These are phyloP conservation scores for Phaseolus lunatus DNA, from an alignment of 306 rosid genomes.

Conservation along the genomic window DNA sequence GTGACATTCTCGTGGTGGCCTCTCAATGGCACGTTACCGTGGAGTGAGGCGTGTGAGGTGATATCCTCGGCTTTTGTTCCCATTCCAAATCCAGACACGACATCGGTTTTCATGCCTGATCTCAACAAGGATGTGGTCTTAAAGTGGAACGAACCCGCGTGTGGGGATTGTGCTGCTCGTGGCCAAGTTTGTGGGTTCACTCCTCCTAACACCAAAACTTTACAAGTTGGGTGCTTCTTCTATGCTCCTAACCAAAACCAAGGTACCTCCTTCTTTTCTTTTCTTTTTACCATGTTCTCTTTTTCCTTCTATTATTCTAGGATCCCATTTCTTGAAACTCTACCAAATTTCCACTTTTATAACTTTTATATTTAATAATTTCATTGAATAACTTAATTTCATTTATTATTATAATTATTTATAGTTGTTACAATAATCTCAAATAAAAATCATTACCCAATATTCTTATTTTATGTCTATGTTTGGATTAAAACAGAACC, in stretches of 20 bases:
- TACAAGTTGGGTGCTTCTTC: conserved; percentile 43
- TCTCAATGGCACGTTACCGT: background rate
- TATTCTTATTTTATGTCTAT: background rate
- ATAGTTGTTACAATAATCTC: too few species aligned
- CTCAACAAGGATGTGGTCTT: conserved; percentile 30
- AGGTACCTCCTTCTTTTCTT: conserved; percentile 24
- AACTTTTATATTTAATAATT: too few species aligned
- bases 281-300: too few species aligned
- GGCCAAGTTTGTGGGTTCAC: conserved; percentile 49
- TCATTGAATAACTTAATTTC: too few species aligned
- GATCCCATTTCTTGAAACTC: too few species aligned
- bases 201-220: background rate
- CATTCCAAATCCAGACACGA: background rate
- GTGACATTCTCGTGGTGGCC: background rate
- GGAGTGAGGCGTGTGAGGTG: conserved; percentile 33
- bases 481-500: background rate
- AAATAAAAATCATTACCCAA: too few species aligned
- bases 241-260: conserved; percentile 1
- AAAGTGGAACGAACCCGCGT: conserved; percentile 53
- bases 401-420: too few species aligned
- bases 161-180: conserved; percentile 40
- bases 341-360: too few species aligned
- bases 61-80: conserved; percentile 46
- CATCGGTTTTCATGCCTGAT: background rate
- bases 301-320: too few species aligned